Evolutionary conservation across 306 rosid species (phyloP), one percentile per base, ranked within the genome.

Genomic region (Trichosanthes truncata): DNA sequence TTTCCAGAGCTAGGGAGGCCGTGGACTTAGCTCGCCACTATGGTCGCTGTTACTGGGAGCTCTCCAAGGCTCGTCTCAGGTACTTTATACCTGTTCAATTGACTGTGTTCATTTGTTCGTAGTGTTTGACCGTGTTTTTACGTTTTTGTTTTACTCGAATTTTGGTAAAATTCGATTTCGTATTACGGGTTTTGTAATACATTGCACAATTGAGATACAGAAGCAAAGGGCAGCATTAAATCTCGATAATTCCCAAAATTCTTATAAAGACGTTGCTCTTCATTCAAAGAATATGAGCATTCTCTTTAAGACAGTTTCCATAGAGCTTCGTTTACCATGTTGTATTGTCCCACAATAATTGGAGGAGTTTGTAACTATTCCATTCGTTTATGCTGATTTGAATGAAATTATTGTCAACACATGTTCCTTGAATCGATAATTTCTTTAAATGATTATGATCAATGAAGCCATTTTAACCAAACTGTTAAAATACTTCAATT

Each of bases 51-150:
- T 92, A 94, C 79, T 89, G 91, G 89, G 90, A 94, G 84, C 94
- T 89, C 82, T 92, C 98, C 84, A 94, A 90, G 80, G 96, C 97
- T 76, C 97, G 93, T 82, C 97, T 94, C 61, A 90, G 94, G 97
- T 91, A 80, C 72, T 10, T 63, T 9, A 26, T 13, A 43, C 31
- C 35, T 29, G 9, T 45, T 26, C 14, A 0, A 43, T 62, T 63
- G 40, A 1, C 15, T 48, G 52, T 35, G 23, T 52, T 48, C 15
- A 45, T 59, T 6, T 14, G 55, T 53, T 80, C 31, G 43, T 18
- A 17, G 62, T 65, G 35, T 45, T 25, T 61, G 29, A 4, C 68
- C 10, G 62, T 26, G 48, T 40, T 60, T 60, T 43, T 20, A 21
- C 18, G 4, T 59, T 60, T 26, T 78, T 14, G 60, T 21, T 80